Conservation (phyloP, 441 rosid genomes). For the Populus tomentosa region DNA sequence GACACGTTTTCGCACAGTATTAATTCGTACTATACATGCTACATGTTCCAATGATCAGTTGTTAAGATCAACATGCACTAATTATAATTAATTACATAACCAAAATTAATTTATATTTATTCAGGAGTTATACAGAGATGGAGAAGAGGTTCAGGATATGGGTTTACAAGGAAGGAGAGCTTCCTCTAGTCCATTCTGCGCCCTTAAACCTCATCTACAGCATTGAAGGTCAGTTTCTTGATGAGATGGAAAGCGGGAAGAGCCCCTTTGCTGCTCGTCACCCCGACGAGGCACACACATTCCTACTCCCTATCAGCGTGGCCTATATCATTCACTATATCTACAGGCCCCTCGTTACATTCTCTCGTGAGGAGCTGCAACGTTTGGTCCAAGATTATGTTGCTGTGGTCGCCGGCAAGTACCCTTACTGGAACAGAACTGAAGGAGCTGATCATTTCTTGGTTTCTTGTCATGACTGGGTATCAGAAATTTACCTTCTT, state of each 20-base stretch:
- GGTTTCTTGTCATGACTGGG: slow-evolving; percentile 60
- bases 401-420: slow-evolving; percentile 26
- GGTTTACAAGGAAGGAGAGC: slow-evolving; percentile 52
- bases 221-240: slow-evolving; percentile 65
- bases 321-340: slow-evolving; percentile 33
- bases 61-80: not conserved
- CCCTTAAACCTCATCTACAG: slow-evolving; percentile 42
- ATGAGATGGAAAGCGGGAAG: slow-evolving; percentile 38
- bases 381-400: slow-evolving; percentile 39
- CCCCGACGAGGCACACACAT: slow-evolving; percentile 47
- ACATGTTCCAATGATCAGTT: not conserved
- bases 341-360: slow-evolving; percentile 42
- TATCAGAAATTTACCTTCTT: slow-evolving; percentile 2
- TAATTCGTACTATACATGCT: too few species aligned
- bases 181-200: slow-evolving; percentile 47
- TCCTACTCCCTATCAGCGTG: slow-evolving; percentile 38
- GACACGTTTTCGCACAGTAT: too few species aligned
- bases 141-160: slow-evolving; percentile 52
- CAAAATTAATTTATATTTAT: not conserved
- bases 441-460: slow-evolving; percentile 45
- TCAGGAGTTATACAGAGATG: slow-evolving; percentile 63
- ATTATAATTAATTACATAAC: too few species aligned
- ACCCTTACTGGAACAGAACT: slow-evolving; percentile 42
- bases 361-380: slow-evolving; percentile 32
- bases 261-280: slow-evolving; percentile 36